Conservation (phyloP, 2,329 filamentous ascomycete genomes). For the Aquanectria penicillioides region DNA sequence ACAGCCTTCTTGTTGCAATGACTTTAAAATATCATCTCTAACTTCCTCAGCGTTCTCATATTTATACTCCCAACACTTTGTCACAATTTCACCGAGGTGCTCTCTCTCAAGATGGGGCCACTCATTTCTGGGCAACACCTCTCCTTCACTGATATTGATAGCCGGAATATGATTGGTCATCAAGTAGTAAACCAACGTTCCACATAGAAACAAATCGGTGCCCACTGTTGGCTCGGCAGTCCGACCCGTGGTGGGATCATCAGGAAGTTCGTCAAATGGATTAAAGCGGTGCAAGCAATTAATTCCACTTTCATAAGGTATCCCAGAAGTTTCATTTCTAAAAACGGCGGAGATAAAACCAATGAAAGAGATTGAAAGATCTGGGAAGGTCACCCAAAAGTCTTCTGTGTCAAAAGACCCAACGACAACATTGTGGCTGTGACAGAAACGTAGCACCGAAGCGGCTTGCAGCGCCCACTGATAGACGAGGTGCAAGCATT, state of each 20-base stretch:
- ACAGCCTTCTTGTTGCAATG: background rate
- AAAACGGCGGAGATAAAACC: conserved; percentile 1
- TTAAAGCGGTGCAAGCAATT: background rate
- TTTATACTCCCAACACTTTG: conserved; percentile 5
- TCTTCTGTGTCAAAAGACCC: conserved; percentile 1
- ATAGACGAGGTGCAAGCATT: conserved; percentile 1
- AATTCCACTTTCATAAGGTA: background rate
- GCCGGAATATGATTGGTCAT: background rate
- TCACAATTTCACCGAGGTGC: background rate
- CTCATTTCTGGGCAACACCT: background rate
- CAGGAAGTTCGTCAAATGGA: background rate
- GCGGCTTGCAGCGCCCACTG: conserved; percentile 9
- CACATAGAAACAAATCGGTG: background rate
- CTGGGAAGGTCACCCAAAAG: background rate
- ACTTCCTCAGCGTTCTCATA: background rate
- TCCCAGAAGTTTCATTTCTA: background rate
- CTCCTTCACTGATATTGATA: background rate
- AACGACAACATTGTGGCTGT: background rate
- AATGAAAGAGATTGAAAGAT: conserved; percentile 2
- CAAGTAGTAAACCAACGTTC: background rate
- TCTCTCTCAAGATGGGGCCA: background rate
- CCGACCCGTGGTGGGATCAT: too few species aligned
- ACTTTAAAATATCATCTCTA: background rate
- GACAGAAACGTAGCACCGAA: background rate
- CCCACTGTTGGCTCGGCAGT: background rate